Evolutionary conservation across 164 flowering plant species (phyloP).

Genomic region (Piper longum): DNA sequence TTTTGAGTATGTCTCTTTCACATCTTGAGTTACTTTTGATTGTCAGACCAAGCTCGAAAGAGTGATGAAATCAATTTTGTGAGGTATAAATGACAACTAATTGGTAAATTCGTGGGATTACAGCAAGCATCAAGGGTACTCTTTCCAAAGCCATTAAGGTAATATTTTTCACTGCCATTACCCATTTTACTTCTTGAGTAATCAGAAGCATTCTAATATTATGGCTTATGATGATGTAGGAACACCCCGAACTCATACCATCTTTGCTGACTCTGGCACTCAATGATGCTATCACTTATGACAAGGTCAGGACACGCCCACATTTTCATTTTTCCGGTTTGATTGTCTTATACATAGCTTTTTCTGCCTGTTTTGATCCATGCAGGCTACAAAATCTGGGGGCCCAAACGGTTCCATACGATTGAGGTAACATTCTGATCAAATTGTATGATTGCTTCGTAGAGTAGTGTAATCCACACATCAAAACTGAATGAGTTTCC

Average conservation of each 20-base stretch:
- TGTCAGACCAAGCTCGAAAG: not conserved
- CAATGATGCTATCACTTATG: constrained; percentile 75
- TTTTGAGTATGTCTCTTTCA: constrained; percentile 39
- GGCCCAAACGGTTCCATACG: constrained; percentile 94
- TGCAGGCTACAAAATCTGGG: constrained; percentile 86
- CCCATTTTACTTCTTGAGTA: not conserved
- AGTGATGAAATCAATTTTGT: not conserved
- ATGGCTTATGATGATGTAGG: constrained; percentile 24
- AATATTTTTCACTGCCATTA: not conserved
- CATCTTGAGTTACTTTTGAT: not conserved
- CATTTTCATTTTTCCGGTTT: not conserved
- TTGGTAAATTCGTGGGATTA: constrained; percentile 1
- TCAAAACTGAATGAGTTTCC: not conserved
- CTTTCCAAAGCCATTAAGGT: constrained; percentile 53
- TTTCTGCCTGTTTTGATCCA: constrained; percentile 8
- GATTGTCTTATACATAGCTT: not conserved
- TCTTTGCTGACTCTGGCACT: constrained; percentile 61
- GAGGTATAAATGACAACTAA: not conserved
- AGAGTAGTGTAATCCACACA: not conserved
- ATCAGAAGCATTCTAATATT: not conserved
- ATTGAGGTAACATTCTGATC: constrained; percentile 45
- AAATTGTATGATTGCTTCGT: no score
- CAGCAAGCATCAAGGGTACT: constrained; percentile 58
- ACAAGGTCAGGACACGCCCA: constrained; percentile 46
- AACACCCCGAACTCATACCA: constrained; percentile 55